A percentile compares a stretch with the other conserved stretches of the same genome.
Conservation (phyloP, 257 asterid genomes). For the Petunia secreta region DNA sequence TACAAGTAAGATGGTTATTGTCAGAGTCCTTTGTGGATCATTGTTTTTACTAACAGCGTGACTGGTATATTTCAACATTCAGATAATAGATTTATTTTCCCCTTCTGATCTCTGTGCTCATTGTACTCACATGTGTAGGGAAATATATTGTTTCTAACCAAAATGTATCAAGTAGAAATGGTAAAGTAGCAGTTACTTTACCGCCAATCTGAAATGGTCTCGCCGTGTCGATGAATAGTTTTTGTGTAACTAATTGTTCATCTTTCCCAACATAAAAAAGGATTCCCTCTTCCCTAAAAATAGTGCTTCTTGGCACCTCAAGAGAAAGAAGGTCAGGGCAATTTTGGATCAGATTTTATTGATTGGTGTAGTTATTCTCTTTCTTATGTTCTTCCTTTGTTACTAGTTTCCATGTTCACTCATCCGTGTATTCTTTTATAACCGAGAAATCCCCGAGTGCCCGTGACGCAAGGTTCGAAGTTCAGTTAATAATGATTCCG, state of each 20-base stretch:
- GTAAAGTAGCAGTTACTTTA: not conserved
- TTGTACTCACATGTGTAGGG: not conserved
- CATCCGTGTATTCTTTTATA: constrained; percentile 6
- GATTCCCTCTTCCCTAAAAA: not conserved
- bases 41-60: constrained; percentile 15
- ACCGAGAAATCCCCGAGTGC: too few relatives aligned
- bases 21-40: constrained; percentile 11
- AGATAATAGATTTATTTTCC: not conserved
- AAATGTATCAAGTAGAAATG: not conserved
- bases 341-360: constrained; percentile 7
- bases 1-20: not conserved
- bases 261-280: not conserved
- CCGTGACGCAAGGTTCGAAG: too few relatives aligned
- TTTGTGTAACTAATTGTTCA: not conserved
- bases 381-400: not conserved
- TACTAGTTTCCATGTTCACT: constrained; percentile 7
- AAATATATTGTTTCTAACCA: constrained; percentile 5
- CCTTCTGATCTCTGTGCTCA: constrained; percentile 8
- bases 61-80: constrained; percentile 1
- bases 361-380: not conserved
- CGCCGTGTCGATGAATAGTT: not conserved
- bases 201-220: not conserved
- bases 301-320: constrained; percentile 9
- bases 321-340: not conserved
- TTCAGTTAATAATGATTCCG: too few relatives aligned